phyloP scores from a whole-genome alignment of 2,329 filamentous ascomycete genomes.

The Arthrobotrys megalospora region DNA sequence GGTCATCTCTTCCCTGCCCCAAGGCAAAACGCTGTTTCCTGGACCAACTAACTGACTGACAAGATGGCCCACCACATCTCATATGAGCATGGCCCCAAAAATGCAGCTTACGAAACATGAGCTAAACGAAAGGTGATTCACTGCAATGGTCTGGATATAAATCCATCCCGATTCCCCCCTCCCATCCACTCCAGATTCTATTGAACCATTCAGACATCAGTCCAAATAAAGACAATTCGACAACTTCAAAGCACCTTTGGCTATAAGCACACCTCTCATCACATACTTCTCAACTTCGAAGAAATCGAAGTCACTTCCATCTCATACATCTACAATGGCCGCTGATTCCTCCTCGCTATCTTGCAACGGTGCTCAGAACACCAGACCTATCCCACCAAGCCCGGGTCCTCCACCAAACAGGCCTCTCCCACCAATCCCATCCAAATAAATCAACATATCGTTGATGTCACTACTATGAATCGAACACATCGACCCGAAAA shows the following conservation, averaged over 20 bases:
- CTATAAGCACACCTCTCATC: constrained; percentile 38
- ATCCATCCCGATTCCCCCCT: constrained; percentile 60
- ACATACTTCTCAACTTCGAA: constrained; percentile 8
- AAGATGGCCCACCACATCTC: constrained; percentile 55
- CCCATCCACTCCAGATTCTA: constrained; percentile 58
- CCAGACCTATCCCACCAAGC: constrained; percentile 63
- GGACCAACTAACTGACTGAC: constrained; percentile 37
- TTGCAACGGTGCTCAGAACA: constrained; percentile 64
- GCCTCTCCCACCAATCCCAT: constrained; percentile 64
- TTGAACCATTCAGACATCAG: constrained; percentile 59
- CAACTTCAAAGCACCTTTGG: constrained; percentile 25
- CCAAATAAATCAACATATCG: constrained; percentile 51
- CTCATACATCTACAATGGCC: constrained; percentile 61
- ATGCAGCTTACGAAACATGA: constrained; percentile 61
- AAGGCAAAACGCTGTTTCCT: constrained; percentile 48
- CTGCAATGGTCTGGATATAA: constrained; percentile 58
- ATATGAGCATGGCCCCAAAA: constrained; percentile 59
- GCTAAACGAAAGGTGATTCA: constrained; percentile 61
- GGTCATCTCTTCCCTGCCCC: constrained; percentile 46
- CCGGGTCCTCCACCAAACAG: constrained; percentile 65
- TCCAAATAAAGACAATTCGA: constrained; percentile 39
- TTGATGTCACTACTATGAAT: neutral
- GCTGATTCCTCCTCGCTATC: constrained; percentile 64
- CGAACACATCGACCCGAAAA: constrained; percentile 25
- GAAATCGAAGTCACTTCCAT: constrained; percentile 24